phyloP scores from a whole-genome alignment of 495 filamentous ascomycete species.

The Astrothelium macrocarpum region DNA sequence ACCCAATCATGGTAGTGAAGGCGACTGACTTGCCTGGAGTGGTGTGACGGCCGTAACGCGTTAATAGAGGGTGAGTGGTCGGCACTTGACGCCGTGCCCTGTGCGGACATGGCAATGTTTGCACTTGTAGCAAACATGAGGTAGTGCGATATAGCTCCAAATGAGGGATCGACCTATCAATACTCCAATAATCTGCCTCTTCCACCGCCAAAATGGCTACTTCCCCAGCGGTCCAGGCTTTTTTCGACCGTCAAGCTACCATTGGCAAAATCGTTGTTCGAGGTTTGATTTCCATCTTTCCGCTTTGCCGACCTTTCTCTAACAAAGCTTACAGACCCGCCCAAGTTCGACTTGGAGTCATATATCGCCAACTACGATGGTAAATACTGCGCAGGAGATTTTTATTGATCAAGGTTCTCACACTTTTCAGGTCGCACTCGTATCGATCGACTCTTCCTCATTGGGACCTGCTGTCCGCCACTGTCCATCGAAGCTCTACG shows the following conservation, averaged over 20 bases:
- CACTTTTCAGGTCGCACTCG: constrained; percentile 53
- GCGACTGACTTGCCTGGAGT: not conserved
- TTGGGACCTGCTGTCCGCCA: constrained; percentile 66
- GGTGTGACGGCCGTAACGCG: not conserved
- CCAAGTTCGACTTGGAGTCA: constrained; percentile 86
- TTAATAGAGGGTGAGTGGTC: not conserved
- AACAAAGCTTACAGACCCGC: constrained; percentile 29
- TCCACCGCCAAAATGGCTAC: not conserved
- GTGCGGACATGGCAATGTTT: too few species aligned
- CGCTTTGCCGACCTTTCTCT: too few species aligned
- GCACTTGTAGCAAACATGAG: not conserved
- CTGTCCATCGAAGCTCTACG: constrained; percentile 75
- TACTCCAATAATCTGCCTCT: not conserved
- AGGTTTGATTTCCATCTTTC: not conserved
- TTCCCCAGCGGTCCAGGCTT: not conserved
- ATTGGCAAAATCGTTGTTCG: not conserved
- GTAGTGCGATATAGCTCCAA: not conserved
- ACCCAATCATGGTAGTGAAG: not conserved
- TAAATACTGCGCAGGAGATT: constrained; percentile 27
- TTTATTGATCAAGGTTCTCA: not conserved
- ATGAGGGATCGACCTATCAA: too few species aligned
- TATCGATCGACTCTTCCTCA: constrained; percentile 69
- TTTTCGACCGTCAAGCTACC: not conserved
- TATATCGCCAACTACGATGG: constrained; percentile 89
- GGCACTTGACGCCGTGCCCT: too few species aligned